Evolutionary conservation across 1,139 yeast genomes (phyloP).

Genomic region (Saccharomycopsis hybrid): DNA sequence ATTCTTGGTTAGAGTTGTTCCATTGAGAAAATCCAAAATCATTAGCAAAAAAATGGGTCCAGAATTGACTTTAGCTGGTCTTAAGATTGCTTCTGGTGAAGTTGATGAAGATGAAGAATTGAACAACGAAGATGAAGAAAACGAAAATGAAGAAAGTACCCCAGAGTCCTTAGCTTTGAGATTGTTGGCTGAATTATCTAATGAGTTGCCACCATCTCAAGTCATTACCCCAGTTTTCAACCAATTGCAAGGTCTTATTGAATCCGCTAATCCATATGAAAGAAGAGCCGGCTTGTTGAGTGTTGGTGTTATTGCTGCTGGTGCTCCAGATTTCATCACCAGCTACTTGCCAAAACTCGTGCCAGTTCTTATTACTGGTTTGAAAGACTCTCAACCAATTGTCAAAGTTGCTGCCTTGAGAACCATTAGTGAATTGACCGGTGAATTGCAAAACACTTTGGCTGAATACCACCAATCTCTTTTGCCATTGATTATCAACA

Average conservation of each 20-base stretch:
- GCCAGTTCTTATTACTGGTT: constrained; percentile 67
- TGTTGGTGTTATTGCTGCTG: constrained; percentile 78
- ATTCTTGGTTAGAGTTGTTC: constrained; percentile 72
- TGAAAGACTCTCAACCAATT: constrained; percentile 67
- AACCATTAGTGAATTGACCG: constrained; percentile 70
- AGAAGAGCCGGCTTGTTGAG: constrained; percentile 85
- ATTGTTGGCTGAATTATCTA: constrained; percentile 69
- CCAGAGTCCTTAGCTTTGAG: constrained; percentile 78
- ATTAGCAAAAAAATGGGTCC: constrained; percentile 70
- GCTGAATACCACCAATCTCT: constrained; percentile 78
- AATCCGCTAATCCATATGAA: constrained; percentile 63
- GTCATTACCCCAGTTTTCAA: constrained; percentile 77
- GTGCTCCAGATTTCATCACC: constrained; percentile 89
- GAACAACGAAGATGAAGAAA: constrained; percentile 78
- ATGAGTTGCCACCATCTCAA: constrained; percentile 88
- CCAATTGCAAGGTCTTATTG: constrained; percentile 54
- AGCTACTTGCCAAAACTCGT: constrained; percentile 68
- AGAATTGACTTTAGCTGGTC: constrained; percentile 64
- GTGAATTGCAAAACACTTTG: constrained; percentile 77
- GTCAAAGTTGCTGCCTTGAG: constrained; percentile 86
- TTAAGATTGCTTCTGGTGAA: constrained; percentile 76
- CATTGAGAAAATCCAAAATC: constrained; percentile 64
- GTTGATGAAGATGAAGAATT: constrained; percentile 66
- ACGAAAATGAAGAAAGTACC: constrained; percentile 84
- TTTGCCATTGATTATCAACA: constrained; percentile 78